These are phyloP conservation scores for Pseudoturritis turrita DNA, from an alignment of 345 rosid species.

Conservation along the genomic window DNA sequence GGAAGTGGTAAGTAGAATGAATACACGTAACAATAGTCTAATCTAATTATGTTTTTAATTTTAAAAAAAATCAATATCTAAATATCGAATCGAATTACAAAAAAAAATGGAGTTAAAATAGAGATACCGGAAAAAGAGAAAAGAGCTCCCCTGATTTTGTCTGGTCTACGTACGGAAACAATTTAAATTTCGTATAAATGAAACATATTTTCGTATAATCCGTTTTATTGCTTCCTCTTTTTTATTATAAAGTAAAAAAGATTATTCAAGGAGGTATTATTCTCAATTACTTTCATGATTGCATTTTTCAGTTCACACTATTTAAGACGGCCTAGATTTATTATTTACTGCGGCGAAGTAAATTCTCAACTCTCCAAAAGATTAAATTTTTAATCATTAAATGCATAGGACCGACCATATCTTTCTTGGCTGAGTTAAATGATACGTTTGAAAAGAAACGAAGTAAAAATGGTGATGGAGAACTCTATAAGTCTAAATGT, in stretches of 20 bases:
- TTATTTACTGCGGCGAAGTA: slow-evolving; percentile 11
- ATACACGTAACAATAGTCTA: slow-evolving; percentile 23
- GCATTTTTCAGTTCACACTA: slow-evolving; percentile 7
- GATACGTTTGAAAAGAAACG: slow-evolving; percentile 20
- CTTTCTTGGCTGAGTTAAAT: slow-evolving; percentile 27
- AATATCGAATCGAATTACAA: neutral
- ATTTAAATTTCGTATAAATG: neutral
- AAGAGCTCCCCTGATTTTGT: neutral
- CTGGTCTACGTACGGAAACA: neutral
- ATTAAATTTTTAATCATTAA: slow-evolving; percentile 8
- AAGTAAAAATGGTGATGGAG: slow-evolving; percentile 24
- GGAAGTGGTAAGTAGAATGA: slow-evolving; percentile 17
- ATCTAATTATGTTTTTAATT: neutral
- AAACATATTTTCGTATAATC: slow-evolving; percentile 3
- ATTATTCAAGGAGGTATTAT: neutral
- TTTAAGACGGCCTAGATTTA: slow-evolving; percentile 3
- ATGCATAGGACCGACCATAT: slow-evolving; percentile 20
- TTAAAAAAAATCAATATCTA: neutral
- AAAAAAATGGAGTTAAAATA: neutral
- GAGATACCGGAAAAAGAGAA: neutral
- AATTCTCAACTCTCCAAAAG: neutral
- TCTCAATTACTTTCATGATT: neutral
- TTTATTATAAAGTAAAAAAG: neutral
- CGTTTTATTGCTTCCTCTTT: neutral
- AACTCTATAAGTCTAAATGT: slow-evolving; percentile 20